A percentile compares a stretch with the other conserved stretches of the same genome.
Evolutionary conservation across 768 basidiomycete genomes (phyloP).

Genomic region (Leccinellum luteum): DNA sequence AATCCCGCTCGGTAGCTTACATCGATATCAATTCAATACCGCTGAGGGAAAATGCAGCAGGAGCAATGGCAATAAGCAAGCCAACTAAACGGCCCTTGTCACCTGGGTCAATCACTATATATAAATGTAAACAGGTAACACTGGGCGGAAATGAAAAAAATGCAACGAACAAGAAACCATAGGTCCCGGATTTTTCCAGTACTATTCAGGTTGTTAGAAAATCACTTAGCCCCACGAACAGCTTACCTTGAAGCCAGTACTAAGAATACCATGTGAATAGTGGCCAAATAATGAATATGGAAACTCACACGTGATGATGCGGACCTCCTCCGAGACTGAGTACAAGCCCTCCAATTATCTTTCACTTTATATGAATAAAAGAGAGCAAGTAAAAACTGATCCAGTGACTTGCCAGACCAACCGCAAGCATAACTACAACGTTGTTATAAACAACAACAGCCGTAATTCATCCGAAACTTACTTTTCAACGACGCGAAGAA

Average conservation of each 20-base stretch:
- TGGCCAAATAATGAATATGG: constrained; percentile 31
- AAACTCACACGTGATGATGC: constrained; percentile 36
- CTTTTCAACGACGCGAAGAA: constrained; percentile 24
- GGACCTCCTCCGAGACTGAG: constrained; percentile 61
- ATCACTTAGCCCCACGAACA: too few species aligned
- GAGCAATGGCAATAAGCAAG: constrained; percentile 18
- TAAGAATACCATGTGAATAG: constrained; percentile 2
- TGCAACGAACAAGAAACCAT: constrained; percentile 19
- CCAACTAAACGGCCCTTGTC: constrained; percentile 18
- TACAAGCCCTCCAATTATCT: constrained; percentile 44
- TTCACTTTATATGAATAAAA: not conserved
- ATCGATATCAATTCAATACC: constrained; percentile 75
- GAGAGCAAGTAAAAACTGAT: not conserved
- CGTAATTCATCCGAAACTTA: constrained; percentile 2
- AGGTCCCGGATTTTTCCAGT: constrained; percentile 24
- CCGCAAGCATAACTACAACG: constrained; percentile 36
- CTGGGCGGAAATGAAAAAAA: not conserved
- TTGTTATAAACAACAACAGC: not conserved
- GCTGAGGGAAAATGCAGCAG: constrained; percentile 67
- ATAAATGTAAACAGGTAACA: not conserved
- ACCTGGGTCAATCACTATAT: constrained; percentile 19
- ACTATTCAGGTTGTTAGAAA: constrained; percentile 9
- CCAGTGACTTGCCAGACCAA: constrained; percentile 27
- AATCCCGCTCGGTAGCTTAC: constrained; percentile 35
- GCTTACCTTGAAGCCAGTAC: constrained; percentile 20